Percentiles rank a stretch among this genome's conserved stretches.
These are phyloP conservation scores for Draba incana DNA, from an alignment of 345 rosid genomes.

Conservation along the genomic window DNA sequence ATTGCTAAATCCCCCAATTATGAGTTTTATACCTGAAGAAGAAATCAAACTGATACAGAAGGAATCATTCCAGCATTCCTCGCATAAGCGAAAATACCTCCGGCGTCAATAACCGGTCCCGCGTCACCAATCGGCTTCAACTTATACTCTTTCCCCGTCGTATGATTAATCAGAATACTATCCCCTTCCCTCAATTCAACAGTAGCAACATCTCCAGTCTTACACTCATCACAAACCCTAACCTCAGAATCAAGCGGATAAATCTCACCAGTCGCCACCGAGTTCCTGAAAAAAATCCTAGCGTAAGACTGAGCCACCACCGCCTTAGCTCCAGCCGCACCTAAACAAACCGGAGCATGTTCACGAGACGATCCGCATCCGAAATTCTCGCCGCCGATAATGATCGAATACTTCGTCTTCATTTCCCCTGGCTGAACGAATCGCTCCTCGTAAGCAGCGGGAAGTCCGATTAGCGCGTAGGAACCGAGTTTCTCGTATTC, in stretches of 20 bases:
- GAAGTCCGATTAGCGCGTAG: conserved; percentile 80
- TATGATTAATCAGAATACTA: conserved; percentile 73
- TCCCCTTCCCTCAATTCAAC: conserved; percentile 67
- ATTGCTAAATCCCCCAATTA: neutral
- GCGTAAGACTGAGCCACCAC: conserved; percentile 90
- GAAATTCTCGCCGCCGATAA: conserved; percentile 84
- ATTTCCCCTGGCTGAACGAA: conserved; percentile 60
- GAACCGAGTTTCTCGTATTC: conserved; percentile 90
- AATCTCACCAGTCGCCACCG: conserved; percentile 85
- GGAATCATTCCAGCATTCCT: conserved; percentile 86
- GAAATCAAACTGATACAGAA: conserved; percentile 33
- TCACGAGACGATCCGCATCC: conserved; percentile 97
- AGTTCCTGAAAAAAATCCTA: conserved; percentile 86
- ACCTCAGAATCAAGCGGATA: conserved; percentile 78
- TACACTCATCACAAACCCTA: conserved; percentile 87
- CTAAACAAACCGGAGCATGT: conserved; percentile 93
- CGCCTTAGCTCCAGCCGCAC: conserved; percentile 82
- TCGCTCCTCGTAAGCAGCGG: conserved; percentile 60
- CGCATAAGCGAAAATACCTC: conserved; percentile 87
- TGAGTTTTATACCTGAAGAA: conserved; percentile 1
- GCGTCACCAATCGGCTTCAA: conserved; percentile 89
- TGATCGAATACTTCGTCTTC: conserved; percentile 68
- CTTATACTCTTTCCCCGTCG: conserved; percentile 78
- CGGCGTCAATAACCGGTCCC: conserved; percentile 85
- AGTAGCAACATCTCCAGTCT: conserved; percentile 77